These are phyloP conservation scores for Ostreobium quekettii DNA, from an alignment of 139 green algal species.

Conservation along the genomic window DNA sequence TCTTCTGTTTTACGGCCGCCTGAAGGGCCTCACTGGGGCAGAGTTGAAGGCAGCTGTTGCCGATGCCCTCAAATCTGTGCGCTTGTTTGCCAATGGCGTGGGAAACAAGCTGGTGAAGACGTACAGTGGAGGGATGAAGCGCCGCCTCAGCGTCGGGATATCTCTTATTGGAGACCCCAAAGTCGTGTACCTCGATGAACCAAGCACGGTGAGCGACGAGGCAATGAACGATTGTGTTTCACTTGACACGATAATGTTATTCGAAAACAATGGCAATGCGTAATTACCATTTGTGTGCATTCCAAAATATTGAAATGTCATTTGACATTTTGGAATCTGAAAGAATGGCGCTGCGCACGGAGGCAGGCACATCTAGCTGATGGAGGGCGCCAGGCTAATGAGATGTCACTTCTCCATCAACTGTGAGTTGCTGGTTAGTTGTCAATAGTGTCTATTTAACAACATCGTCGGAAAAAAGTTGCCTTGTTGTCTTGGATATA, in stretches of 20 bases:
- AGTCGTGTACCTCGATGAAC: slow-evolving; percentile 92
- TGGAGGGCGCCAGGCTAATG: too few relatives aligned
- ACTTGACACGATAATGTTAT: too few relatives aligned
- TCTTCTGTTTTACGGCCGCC: slow-evolving; percentile 60
- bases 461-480: too few relatives aligned
- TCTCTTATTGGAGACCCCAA: slow-evolving; percentile 83
- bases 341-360: neutral
- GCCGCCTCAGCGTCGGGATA: slow-evolving; percentile 75
- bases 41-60: slow-evolving; percentile 32
- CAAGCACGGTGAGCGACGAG: slow-evolving; percentile 63
- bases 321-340: neutral
- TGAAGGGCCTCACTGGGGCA: slow-evolving; percentile 50
- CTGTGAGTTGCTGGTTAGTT: too few relatives aligned
- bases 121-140: slow-evolving; percentile 80
- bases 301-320: neutral
- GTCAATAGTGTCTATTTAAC: too few relatives aligned
- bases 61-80: slow-evolving; percentile 34
- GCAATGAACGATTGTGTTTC: neutral
- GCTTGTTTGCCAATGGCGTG: slow-evolving; percentile 29
- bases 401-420: too few relatives aligned
- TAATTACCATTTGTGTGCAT: neutral
- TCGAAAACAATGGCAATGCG: neutral
- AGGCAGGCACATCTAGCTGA: neutral
- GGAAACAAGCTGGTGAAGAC: slow-evolving; percentile 17
- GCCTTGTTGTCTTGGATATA: too few relatives aligned